phyloP scores from a whole-genome alignment of 129 eudicot genomes.

The Artemisia annua region DNA sequence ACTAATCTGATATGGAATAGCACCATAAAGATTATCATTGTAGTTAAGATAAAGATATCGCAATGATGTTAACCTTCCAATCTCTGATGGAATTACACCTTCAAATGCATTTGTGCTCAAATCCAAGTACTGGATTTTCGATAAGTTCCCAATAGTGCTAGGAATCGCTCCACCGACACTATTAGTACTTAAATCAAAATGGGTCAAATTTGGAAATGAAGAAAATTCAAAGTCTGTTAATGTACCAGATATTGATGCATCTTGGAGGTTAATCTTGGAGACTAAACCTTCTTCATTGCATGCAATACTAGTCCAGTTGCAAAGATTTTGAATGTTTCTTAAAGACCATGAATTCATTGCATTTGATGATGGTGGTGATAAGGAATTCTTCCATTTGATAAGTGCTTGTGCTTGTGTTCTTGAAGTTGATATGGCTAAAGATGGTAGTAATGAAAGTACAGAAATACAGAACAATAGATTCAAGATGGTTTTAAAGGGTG shows the following conservation, averaged over 20 bases:
- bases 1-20: slow-evolving; percentile 54
- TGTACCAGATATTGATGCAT: slow-evolving; percentile 42
- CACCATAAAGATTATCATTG: slow-evolving; percentile 44
- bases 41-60: slow-evolving; percentile 22
- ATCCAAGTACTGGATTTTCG: slow-evolving; percentile 57
- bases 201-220: slow-evolving; percentile 52
- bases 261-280: slow-evolving; percentile 38
- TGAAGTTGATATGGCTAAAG: slow-evolving; percentile 35
- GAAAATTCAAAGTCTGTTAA: slow-evolving; percentile 42
- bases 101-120: slow-evolving; percentile 45
- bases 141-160: slow-evolving; percentile 45
- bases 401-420: slow-evolving; percentile 66
- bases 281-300: slow-evolving; percentile 46
- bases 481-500: slow-evolving; percentile 17
- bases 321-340: slow-evolving; percentile 46
- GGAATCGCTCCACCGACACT: slow-evolving; percentile 55
- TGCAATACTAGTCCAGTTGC: slow-evolving; percentile 40
- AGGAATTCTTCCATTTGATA: slow-evolving; percentile 53
- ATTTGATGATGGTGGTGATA: slow-evolving; percentile 36
- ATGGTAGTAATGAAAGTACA: slow-evolving; percentile 34
- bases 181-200: slow-evolving; percentile 45
- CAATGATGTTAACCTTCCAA: slow-evolving; percentile 41
- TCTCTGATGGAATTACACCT: slow-evolving; percentile 47
- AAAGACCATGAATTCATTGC: slow-evolving; percentile 64
- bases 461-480: slow-evolving; percentile 28